Evolutionary conservation across 331 rosid species (phyloP), one percentile per base, ranked within the genome.

Genomic region (Rosa hybrid): DNA sequence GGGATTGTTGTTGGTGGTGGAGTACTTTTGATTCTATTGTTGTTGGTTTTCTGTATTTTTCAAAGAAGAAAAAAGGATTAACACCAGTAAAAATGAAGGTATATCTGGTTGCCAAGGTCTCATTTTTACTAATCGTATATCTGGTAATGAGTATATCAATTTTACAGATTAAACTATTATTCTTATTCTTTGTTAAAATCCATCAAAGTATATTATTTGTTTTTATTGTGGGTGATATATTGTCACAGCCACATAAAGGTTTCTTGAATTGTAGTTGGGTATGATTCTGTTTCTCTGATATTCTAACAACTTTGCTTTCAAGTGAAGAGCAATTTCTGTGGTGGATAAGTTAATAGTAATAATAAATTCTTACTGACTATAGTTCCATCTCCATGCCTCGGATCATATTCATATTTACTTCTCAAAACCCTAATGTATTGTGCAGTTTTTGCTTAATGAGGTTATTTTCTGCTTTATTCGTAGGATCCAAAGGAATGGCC

Each of bases 401-500:
- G 8, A 68, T 69, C 34, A 13, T 21, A 5, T 6, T 12, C 20
- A 6, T 59, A 10, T 57, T 11, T 10, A 60, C 34, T 23, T 23
- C 42, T 54, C 0, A 11, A 74, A 53, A 18, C 21, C 49, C 46
- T 74, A 62, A 18, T 44, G 14, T 25, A 30, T 30, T 81, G 27
- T 54, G 6, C 6, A 67, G n/a, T 38, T 16, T 75, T 34, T 45
- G 59, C 16, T 53, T 80, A 7, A 34, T 75, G 8, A 12, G 1
- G 9, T 65, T 53, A 76, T 12, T 68, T 78, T n/a, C 62, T 16
- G 20, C 30, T 23, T 49, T 62, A 9, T 51, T 60, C 17, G 42
- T 80, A 96, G 99, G 98, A 96, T 68, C 90, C 83, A 13, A 81
- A 86, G 64, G 94, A 96, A 67, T 96, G 98, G 98, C 97, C 99